Base-by-base conservation (phyloP, 1,284 basidiomycete genomes). In the Trichosporon coremiiforme region DNA sequence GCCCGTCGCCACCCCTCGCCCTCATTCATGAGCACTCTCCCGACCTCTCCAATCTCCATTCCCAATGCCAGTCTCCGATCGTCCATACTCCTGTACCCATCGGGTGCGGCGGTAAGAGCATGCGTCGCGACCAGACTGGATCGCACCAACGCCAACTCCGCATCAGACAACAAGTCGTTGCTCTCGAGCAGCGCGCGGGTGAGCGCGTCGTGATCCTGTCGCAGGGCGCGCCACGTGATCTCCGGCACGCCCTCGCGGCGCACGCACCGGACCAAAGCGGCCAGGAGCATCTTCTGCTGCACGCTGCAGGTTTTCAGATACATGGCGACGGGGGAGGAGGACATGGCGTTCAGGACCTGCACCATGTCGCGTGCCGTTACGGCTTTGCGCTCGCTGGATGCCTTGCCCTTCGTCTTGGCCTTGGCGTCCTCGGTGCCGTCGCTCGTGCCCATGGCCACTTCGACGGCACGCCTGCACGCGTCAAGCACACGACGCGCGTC, bases 401-500 rank as follows among this genome's bases (percentile, higher is more conserved):
- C 3, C 12, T 15, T n/a, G 22, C 15, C 62, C 25, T 62, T 67
- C 20, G 35, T 50, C 17, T 45, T 25, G 17, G 41, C 4, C 20
- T 53, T 20, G 20, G 20, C 53, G 13, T 15, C 15, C 20, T 17
- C 53, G 10, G 65, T 15, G 9, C 35, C 65, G 8, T 55, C 57
- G 8, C 68, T 65, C 62, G 81, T 29, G 17, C 57, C 78, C 9
- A 82, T 66, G 7, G 89, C 89, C n/a, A 92, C 87, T 79, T 96
- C 94, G 4, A 95, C 92, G 0, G 93, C 90, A 4, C 71, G 90
- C 88, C 94, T 87, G 85, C 95, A 98, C 33, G 97, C 92, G 80
- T 99, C 97, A 68, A 99, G 86, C 38, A 96, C 93, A 38, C 95
- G 87, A 62, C 97, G 86, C 0, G 97, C 97, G 81, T 99, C 97